Base-by-base conservation (phyloP, 176 grass and related monocot species). In the Oryza brachyantha region DNA sequence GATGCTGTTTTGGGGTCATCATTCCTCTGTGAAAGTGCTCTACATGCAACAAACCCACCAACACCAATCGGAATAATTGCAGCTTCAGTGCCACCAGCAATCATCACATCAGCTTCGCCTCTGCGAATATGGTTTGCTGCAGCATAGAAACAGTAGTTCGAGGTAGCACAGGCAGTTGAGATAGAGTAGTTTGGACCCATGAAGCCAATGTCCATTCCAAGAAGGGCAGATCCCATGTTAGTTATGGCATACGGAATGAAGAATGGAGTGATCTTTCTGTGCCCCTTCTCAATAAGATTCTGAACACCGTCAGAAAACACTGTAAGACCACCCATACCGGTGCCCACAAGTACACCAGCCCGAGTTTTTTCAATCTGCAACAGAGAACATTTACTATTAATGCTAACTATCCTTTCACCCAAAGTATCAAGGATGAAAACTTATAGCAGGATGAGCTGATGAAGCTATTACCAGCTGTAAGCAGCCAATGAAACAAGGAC, bases 121-220 rank as follows among this genome's bases (percentile, higher is more conserved):
- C 90, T 89, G 57, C 96, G 88, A 39, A 99, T 99, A 70, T 96
- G 96, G 72, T 99, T 99, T 58, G 96, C 92, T 61, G 96, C 96
- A 45, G 96, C 90, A 14, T 95, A 95, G 84, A 99, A 95, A 71
- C 96, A 99, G 81, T 99, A 95, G 54, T 99, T 99, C 1, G 96
- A 99, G 39, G 96, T 99, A 66, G 96, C 96, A 74, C 96, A 99
- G 19, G 96, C 96, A 50, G 96, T 99, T 64, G 96, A 99, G 78
- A 99, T 93, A 21, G 96, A 99, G 72, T 99, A 99, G 45, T 95
- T 93, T 72, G 96, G 85, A 83, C 96, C 96, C 96, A 99, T 99
- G 86, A 99, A 99, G 19, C 92, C 96, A 75, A 99, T 81, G 59
- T 99, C 96, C 90, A 95, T 99, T 25, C 81, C 96, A 80, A 99